Evolutionary conservation across 768 basidiomycete species (phyloP), one percentile per base, ranked within the genome.

Genomic region (Fistulinella prunicolor): DNA sequence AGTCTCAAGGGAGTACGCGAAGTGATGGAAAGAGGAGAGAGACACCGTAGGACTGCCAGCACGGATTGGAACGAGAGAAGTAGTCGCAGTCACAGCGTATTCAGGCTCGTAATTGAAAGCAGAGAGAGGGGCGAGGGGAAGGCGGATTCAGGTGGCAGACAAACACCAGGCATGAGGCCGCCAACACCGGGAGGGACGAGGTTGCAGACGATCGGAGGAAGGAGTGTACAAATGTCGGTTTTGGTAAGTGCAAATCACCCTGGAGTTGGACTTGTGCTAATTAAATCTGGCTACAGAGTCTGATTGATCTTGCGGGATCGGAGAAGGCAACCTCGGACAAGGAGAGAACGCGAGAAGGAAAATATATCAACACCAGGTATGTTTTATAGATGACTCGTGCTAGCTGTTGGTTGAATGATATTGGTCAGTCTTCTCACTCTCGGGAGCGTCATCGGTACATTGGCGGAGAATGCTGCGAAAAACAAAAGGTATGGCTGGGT

Each of bases 41-140:
- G 86, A 4, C 85, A 91, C 59, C 73, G 95, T 42, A 75, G 92
- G 51, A 96, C 94, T 4, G 94, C 94, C 1, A 89, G 84, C 57
- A 99, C 96, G n/a, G 95, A 99, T 61, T 99, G 95, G 95, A 99
- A 99, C 63, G 89, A 94, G 59, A 72, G 95, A 49, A 94, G 90
- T 71, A 93, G 90, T 63, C 77, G 95, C 28, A 94, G 91, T 71
- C 95, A 97, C 65, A 90, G 88, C 55, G 89, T 98, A 1, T 96
- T 98, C 66, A 74, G 94, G 24, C 79, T 97, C 23, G 94, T 98
- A 0, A 84, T 95, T 42, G 93, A 96, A 67, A 91, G 89, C 57
- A 73, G 90, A 44, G 89, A 85, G 60, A 71, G 84, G 46, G 82
- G 79, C 0, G 83, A 83, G 12, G 80, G 61, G 24, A 62, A 61